Conservation (phyloP, 2,329 filamentous ascomycete species). For the Basipetospora chlamydospora region DNA sequence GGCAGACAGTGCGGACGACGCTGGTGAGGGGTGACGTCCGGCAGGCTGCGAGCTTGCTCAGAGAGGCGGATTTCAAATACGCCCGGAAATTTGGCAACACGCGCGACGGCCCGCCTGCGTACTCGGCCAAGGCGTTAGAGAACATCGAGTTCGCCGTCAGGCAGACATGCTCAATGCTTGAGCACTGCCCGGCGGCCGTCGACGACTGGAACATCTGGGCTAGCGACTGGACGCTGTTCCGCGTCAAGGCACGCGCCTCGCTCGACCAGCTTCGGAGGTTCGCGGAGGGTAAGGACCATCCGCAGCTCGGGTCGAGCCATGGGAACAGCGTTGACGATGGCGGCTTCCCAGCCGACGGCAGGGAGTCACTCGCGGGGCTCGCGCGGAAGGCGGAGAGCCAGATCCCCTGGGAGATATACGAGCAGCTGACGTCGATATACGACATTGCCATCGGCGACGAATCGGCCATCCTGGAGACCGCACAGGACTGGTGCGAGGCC, state of each 20-base stretch:
- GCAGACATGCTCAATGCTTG: conserved; percentile 53
- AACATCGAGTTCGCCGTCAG: conserved; percentile 62
- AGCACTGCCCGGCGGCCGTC: conserved; percentile 54
- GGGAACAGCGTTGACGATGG: no score
- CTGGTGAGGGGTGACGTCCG: conserved; percentile 61
- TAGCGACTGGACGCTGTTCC: conserved; percentile 72
- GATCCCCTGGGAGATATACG: conserved; percentile 81
- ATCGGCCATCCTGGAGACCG: conserved; percentile 58
- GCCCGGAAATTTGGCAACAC: no score
- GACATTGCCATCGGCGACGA: conserved; percentile 64
- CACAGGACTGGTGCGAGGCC: conserved; percentile 88
- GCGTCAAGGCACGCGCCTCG: conserved; percentile 56
- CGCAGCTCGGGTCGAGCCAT: conserved; percentile 17
- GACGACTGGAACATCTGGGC: conserved; percentile 73
- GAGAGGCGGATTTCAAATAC: conserved; percentile 62
- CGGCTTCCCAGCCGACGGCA: conserved; percentile 18
- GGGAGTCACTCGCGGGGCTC: conserved; percentile 45
- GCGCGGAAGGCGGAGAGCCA: conserved; percentile 68
- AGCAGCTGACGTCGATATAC: conserved; percentile 69
- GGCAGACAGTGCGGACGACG: conserved; percentile 66
- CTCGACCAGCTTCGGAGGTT: conserved; percentile 60
- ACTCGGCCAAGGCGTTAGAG: conserved; percentile 59
- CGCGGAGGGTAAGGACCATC: conserved; percentile 55
- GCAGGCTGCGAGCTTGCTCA: conserved; percentile 53
- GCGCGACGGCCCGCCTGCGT: conserved; percentile 51